Conservation (phyloP, 345 rosid species). For the Melastoma malabathricum region DNA sequence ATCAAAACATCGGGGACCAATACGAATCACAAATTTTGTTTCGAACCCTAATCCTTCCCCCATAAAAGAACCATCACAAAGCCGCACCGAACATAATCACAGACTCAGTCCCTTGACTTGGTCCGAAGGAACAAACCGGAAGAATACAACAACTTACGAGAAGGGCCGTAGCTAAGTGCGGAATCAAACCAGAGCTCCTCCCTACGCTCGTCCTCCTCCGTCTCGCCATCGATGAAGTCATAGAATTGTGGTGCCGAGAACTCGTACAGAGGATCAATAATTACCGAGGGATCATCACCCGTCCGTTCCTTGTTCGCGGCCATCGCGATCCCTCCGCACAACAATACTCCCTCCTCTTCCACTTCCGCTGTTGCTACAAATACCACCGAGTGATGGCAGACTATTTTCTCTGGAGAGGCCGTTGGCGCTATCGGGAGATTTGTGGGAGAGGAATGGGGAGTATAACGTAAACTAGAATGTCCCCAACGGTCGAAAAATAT, state of each 20-base stretch:
- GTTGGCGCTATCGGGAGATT: neutral
- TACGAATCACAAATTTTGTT: too few relatives aligned
- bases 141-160: conserved; percentile 48
- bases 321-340: neutral
- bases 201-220: conserved; percentile 40
- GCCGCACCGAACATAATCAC: too few relatives aligned
- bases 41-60: too few relatives aligned
- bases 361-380: neutral
- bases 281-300: conserved; percentile 4
- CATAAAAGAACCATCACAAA: too few relatives aligned
- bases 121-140: too few relatives aligned
- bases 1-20: too few relatives aligned
- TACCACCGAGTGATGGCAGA: neutral
- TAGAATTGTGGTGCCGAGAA: conserved; percentile 82
- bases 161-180: conserved; percentile 73
- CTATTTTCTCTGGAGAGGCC: neutral
- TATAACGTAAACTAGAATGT: too few relatives aligned
- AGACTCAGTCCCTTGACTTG: too few relatives aligned
- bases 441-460: neutral
- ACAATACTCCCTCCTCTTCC: neutral
- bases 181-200: conserved; percentile 88
- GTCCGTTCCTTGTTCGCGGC: conserved; percentile 6
- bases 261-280: conserved; percentile 65
- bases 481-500: conserved; percentile 54
- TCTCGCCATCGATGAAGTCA: conserved; percentile 65